Evolutionary conservation across 2,329 filamentous ascomycete genomes (phyloP), one percentile per base, ranked within the genome.

Genomic region (Epichloe scottii): DNA sequence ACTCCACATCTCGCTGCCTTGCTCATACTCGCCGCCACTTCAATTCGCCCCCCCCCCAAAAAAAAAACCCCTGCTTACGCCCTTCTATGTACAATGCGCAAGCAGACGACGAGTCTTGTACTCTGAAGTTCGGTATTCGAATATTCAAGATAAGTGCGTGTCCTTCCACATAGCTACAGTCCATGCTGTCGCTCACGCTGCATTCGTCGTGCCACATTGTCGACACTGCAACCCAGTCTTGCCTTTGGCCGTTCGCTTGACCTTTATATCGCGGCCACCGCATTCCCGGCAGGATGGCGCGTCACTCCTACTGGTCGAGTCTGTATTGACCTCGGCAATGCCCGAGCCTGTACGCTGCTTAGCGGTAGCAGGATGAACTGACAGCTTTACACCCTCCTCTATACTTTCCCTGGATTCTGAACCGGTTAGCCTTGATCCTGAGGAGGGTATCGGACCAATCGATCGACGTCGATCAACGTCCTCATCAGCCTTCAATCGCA

Each of bases 311-410:
- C 60, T 59, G 12, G 53, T 55, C 8, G 60, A 62, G 12, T 63
- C 62, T 5, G 55, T 55, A 48, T 63, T 66, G 49, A 65, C 58
- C 33, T 61, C 60, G 1, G 61, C 66, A 19, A 67, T 57, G 0
- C 65, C 64, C 30, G 65, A 67, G 50, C 68, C 66, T 14, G 62
- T 61, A 21, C 63, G 58, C 53, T 63, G 63, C 56, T 65, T 66
- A 33, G 41, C 54, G 3, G 51, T 12, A 14, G 35, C 5, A 34
- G 26, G 6, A 23, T 7, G 40, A 37, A 10, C n/a, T 5, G 39
- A 10, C 10, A 34, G 26, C 12, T 21, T 44, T 19, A 56, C 50
- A 12, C 51, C 48, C 14, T 55, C 57, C 38, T 57, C 59, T 17
- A 59, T 51, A 4, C 52, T 56, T 38, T 47, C 52, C 34, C 56